Conservation (phyloP, 176 grass and related monocot genomes). For the Saccharum officinarum region DNA sequence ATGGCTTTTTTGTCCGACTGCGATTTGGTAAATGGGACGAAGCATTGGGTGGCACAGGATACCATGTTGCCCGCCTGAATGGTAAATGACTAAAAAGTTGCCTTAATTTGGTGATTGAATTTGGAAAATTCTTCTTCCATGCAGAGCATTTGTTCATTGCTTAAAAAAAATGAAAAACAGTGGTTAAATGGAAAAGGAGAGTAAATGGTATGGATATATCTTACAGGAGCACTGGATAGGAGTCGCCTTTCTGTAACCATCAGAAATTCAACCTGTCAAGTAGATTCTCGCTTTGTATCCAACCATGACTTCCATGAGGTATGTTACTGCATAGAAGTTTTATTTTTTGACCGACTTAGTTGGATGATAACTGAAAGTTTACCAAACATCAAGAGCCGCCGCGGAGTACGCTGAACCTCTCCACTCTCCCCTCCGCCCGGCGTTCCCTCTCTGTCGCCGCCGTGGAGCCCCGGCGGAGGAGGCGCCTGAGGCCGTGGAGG, state of each 20-base stretch:
- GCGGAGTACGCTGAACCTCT: constrained; percentile 5
- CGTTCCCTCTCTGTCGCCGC: constrained; percentile 1
- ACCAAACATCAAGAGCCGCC: too few relatives aligned
- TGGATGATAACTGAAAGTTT: not conserved
- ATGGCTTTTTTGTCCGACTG: constrained; percentile 89
- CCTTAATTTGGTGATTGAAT: constrained; percentile 18
- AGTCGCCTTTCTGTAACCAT: constrained; percentile 76
- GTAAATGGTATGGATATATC: constrained; percentile 29
- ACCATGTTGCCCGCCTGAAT: constrained; percentile 81
- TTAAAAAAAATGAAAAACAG: not conserved
- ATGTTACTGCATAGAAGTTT: constrained; percentile 12
- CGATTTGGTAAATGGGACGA: constrained; percentile 86
- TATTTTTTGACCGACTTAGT: not conserved
- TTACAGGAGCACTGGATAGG: constrained; percentile 71
- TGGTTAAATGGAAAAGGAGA: not conserved
- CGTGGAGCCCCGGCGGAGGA: constrained; percentile 22
- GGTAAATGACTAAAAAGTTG: constrained; percentile 52
- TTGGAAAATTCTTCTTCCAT: constrained; percentile 11
- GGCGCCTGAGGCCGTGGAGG: constrained; percentile 27
- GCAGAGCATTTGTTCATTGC: constrained; percentile 2
- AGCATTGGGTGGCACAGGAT: constrained; percentile 81
- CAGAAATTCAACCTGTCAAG: constrained; percentile 62
- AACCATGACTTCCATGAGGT: constrained; percentile 92
- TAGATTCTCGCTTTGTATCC: constrained; percentile 82
- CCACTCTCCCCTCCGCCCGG: not conserved